Evolutionary conservation across 768 basidiomycete genomes (phyloP), one percentile per base, ranked within the genome.

Genomic region (Baorangia bicolor): DNA sequence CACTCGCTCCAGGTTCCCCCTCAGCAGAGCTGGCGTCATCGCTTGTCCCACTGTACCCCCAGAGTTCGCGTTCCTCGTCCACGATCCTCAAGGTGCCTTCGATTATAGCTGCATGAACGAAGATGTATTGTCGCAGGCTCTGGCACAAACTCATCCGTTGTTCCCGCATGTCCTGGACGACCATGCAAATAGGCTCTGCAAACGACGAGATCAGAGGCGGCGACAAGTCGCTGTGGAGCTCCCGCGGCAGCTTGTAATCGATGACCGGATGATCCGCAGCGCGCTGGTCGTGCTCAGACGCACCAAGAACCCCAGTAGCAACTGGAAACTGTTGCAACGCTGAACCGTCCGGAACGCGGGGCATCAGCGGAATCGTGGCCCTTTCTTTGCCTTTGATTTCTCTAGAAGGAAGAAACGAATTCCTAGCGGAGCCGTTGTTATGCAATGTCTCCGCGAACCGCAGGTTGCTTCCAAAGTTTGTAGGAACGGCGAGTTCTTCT

Each of bases 101-200:
- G 54, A 94, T 81, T 53, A 94, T 78, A 18, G 87, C 92, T 30
- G 87, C 85, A 68, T 97, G 92, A 35, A 94, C 90, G 72, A 95
- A 98, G 20, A 95, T 88, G 66, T 95, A 98, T 74, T 98, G 96
- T 55, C 94, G 77, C 66, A 95, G 74, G 70, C 90, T 96, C 77
- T 96, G 95, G 68, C 95, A 96, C 58, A 97, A 73, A 65, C 92
- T 94, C 96, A 98, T 98, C 51, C 96, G 79, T 74, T 98, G 95
- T 70, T 95, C 87, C 42, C 96, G 81, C 87, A 98, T 93, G 67
- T 94, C 92, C 72, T 95, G 92, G 48, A 98, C 78, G 1, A 97
- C 81, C 51, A 85, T 81, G 69, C 81, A 85, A 38, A 97, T 82
- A 4, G 96, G 96, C 44, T 92, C 88, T 31, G 81, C 78, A 58